Evolutionary conservation across 202 grass and related monocot genomes (phyloP).

Genomic region (Panicum virgatum): DNA sequence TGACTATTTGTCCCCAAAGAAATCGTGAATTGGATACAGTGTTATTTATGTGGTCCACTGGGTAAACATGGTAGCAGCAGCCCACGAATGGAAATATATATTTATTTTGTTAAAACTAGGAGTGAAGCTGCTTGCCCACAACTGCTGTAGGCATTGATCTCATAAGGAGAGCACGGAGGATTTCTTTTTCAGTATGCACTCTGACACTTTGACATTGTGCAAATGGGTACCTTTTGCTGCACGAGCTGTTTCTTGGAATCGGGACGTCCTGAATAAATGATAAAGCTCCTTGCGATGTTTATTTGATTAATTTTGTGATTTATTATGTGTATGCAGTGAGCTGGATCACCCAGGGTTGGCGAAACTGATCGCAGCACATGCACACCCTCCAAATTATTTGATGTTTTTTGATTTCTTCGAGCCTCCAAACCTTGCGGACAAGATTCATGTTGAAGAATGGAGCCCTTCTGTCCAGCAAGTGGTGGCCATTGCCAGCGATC

Average conservation of each 20-base stretch:
- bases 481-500: conserved; percentile 66
- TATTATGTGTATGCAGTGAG: conserved; percentile 53
- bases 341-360: conserved; percentile 81
- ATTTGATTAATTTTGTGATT: conserved; percentile 6
- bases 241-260: neutral
- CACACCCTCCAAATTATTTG: conserved; percentile 78
- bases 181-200: neutral
- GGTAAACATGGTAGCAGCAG: neutral
- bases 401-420: conserved; percentile 89
- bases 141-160: neutral
- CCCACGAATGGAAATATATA: neutral
- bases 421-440: conserved; percentile 80
- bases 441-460: conserved; percentile 87
- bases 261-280: neutral
- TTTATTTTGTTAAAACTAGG: neutral
- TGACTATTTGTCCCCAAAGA: neutral
- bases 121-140: neutral
- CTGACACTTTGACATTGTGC: neutral
- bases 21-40: neutral
- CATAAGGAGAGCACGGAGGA: neutral
- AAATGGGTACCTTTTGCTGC: neutral
- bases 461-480: conserved; percentile 62
- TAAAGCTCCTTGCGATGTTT: neutral
- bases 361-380: conserved; percentile 79
- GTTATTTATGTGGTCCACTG: neutral